phyloP scores from a whole-genome alignment of 192 early-diverging fungal genomes.

The Entomortierella parvispora region DNA sequence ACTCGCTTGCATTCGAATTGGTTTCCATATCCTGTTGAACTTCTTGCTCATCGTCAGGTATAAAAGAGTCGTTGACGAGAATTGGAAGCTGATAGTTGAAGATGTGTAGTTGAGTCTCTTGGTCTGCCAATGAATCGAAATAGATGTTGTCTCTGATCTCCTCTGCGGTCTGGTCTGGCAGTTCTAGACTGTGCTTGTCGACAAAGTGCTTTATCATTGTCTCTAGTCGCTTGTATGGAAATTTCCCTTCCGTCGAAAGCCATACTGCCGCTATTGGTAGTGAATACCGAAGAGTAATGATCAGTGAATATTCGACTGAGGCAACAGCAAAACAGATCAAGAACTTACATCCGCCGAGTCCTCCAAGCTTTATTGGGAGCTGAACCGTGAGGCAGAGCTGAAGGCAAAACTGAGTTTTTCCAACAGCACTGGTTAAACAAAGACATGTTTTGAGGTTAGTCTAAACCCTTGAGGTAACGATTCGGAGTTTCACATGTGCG shows the following conservation, averaged over 20 bases:
- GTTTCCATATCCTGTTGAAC: not conserved
- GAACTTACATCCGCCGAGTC: slow-evolving; percentile 65
- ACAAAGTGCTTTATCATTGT: slow-evolving; percentile 55
- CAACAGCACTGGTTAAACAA: slow-evolving; percentile 65
- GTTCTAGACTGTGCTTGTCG: slow-evolving; percentile 12
- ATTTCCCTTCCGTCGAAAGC: slow-evolving; percentile 77
- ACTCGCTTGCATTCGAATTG: not conserved
- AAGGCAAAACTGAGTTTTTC: slow-evolving; percentile 89
- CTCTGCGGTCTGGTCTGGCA: slow-evolving; percentile 28
- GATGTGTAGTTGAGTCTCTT: slow-evolving; percentile 77
- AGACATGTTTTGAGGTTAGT: not conserved
- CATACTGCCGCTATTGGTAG: slow-evolving; percentile 63
- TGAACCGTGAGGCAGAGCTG: slow-evolving; percentile 82
- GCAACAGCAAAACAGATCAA: slow-evolving; percentile 6
- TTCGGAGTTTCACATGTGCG: no score
- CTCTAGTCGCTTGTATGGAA: slow-evolving; percentile 69
- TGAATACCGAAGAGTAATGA: not conserved
- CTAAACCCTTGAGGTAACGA: no score
- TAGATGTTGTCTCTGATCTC: slow-evolving; percentile 63
- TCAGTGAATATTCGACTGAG: not conserved
- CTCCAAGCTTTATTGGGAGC: slow-evolving; percentile 64
- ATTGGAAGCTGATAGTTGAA: slow-evolving; percentile 79
- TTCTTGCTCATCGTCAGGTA: not conserved
- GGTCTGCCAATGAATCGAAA: slow-evolving; percentile 72
- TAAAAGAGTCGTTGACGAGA: slow-evolving; percentile 49